Evolutionary conservation across 1,139 yeast genomes (phyloP), one percentile per base, ranked within the genome.

Genomic region (Kurtzmaniella quercitrusa): DNA sequence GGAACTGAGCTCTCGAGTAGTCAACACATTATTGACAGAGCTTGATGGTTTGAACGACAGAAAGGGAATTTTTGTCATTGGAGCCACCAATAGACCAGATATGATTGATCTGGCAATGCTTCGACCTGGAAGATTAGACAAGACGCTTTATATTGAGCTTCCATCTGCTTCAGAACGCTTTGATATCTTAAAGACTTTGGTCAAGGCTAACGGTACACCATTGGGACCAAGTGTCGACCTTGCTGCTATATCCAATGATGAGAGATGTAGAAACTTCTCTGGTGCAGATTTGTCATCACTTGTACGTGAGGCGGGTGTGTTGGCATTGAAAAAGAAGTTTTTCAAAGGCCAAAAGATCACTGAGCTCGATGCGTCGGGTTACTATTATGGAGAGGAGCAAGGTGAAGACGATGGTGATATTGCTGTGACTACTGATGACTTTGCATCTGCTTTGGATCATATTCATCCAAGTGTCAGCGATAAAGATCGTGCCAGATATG

Each of bases 61-160:
- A 55, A 80, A 84, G 44, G 98, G 98, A 1, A 87, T 93, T 2
- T 93, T 85, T 60, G 98, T 93, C 3, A 81, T 93, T 51, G 98
- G 97, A 26, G 98, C 98, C 2, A 93, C 98, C 0, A 93, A 93
- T 57, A 77, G 98, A 60, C 98, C 98, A 0, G 98, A 93, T 62
- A 93, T 93, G 89, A 93, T 93, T 50, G 98, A 93, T 63, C 93
- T 96, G 7, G 98, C 98, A 1, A 93, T 93, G 98, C 70, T 93
- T 42, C 79, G 98, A 59, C 98, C 98, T 0, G 98, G 98, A 2
- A 79, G 98, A 60, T 73, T 93, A 54, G 98, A 93, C 59, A 93
- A 93, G 63, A 91, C 96, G 3, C 70, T 93, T 39, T 91, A 84
- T 61, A 94, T 93, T 37, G 97, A 93, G 59, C 71, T 93, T 40